phyloP scores from a whole-genome alignment of 352 stramenopile genomes.

The Phytophthora fragariaefolia region DNA sequence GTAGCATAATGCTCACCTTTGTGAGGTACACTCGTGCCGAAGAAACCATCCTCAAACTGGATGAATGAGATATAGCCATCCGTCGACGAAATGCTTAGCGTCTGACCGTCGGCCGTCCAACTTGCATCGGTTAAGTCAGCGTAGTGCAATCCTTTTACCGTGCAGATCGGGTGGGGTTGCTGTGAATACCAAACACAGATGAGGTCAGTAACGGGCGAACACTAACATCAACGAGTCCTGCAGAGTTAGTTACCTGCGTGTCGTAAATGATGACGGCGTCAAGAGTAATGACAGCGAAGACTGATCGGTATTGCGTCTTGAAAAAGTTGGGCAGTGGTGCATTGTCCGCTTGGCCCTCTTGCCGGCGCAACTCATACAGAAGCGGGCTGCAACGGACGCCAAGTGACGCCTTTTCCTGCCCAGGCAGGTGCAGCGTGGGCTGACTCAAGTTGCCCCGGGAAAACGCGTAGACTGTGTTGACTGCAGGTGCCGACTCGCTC shows the following conservation, averaged over 20 bases:
- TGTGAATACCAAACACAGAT: constrained; percentile 15
- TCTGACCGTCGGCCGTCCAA: constrained; percentile 92
- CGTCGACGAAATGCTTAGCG: constrained; percentile 94
- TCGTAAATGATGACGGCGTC: constrained; percentile 96
- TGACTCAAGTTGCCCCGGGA: constrained; percentile 91
- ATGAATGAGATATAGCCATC: constrained; percentile 97
- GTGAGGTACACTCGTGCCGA: constrained; percentile 47
- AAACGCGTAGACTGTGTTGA: constrained; percentile 95
- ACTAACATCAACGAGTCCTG: constrained; percentile 2
- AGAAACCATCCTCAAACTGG: constrained; percentile 90
- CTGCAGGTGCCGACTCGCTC: constrained; percentile 41
- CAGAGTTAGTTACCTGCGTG: constrained; percentile 77
- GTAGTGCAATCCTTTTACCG: constrained; percentile 94
- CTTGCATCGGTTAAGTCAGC: constrained; percentile 93
- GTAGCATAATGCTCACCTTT: constrained; percentile 22
- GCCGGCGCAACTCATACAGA: constrained; percentile 85
- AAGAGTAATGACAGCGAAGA: constrained; percentile 95
- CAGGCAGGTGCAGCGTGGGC: constrained; percentile 92
- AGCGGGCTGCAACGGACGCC: constrained; percentile 94
- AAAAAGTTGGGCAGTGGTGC: constrained; percentile 67
- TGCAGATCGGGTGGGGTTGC: constrained; percentile 86
- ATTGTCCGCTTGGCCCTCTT: constrained; percentile 4
- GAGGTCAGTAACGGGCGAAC: background rate
- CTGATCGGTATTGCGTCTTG: constrained; percentile 75
- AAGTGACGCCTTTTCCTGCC: constrained; percentile 93